Base-by-base conservation (phyloP, 2,329 filamentous ascomycete genomes). In the Boeremia exigua region DNA sequence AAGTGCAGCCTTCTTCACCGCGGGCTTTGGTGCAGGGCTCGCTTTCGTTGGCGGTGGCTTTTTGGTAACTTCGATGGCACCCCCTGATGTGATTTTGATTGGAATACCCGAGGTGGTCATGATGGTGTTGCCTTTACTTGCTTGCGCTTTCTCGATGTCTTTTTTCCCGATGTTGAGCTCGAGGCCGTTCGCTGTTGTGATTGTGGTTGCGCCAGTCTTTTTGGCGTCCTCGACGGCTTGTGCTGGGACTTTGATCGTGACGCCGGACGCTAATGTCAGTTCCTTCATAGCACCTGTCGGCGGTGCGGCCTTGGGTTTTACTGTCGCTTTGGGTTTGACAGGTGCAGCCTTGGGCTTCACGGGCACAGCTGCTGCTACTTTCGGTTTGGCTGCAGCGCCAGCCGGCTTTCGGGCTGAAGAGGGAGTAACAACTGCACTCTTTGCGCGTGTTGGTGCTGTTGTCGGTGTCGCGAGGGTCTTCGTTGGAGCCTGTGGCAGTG, bases 231-330 rank as follows among this genome's bases (percentile, higher is more conserved):
- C 65, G 2, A 73, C 66, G 14, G 69, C 47, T 1, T 65, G 30
- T 15, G 67, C 66, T 1, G 73, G 70, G 8, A 75, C 60, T 45
- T 74, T 74, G 62, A 74, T 73, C 7, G 59, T 67, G 6, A 75
- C 66, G 1, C 72, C 71, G 4, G 71, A 72, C 17, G 65, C 63
- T 9, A 68, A 63, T 36, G 63, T 70, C 3, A 74, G 48, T 44
- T 69, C 67, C 33, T 69, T 71, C 66, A 65, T 74, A 19, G 67
- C 62, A 7, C 63, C 64, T 6, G 48, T 55, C 2, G 61, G 42
- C n/a, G 59, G 39, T 46, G 60, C 39, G n/a, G 63, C 56, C 11
- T 64, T 62, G 11, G 58, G n/a, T 25, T 58, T 59, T 14, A 14
- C 39, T 5, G 40, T 15, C 29, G 27, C 10, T 37, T 39, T 51